Evolutionary conservation across 2,329 filamentous ascomycete species (phyloP), one percentile per base, ranked within the genome.

Genomic region (Nemania sp.): DNA sequence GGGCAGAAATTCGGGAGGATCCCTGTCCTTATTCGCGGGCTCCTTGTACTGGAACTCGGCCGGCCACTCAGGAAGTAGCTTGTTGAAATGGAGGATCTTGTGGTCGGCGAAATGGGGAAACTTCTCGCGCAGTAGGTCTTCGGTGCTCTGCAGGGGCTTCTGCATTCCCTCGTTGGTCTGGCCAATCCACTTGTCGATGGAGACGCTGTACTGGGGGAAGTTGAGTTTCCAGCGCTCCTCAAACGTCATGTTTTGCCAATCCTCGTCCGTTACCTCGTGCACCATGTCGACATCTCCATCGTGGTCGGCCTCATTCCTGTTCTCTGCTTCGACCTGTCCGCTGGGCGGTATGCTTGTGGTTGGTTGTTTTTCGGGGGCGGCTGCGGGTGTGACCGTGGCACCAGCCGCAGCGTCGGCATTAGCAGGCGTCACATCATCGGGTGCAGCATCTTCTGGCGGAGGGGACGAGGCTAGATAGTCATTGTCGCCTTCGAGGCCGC

Each of bases 41-140:
- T 89, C 88, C 80, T 97, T 96, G 64, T 92, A 90, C 69, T 92
- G 86, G 80, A 92, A 95, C 62, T 89, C 86, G 1, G 93, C 92
- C 73, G 90, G 90, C 78, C 94, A 94, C 5, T 92, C 90, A 2
- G 93, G 93, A 41, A 99, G 88, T 5, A 98, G 84, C 68, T 94
- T 90, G 74, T 93, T 92, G 83, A 94, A 98, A 49, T 90, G 89
- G 29, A 96, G 88, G 20, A 92, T 88, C 43, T 89, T 87, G 43
- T 93, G 89, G 58, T 89, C 89, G 71, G 93, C 88, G 78, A 95
- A 98, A 8, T 88, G 86, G 1, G 96, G 95, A 82, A 92, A 98
- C 24, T 93, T 86, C 45, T 92, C 90, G 73, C 92, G 90, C 60
- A 97, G 86, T 1, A 94, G 83, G 69, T 97, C 93, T 71, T 91